Percentiles rank a stretch among this genome's conserved stretches.
Evolutionary conservation across 2,329 filamentous ascomycete genomes (phyloP).

Genomic region (Bertia moriformis): DNA sequence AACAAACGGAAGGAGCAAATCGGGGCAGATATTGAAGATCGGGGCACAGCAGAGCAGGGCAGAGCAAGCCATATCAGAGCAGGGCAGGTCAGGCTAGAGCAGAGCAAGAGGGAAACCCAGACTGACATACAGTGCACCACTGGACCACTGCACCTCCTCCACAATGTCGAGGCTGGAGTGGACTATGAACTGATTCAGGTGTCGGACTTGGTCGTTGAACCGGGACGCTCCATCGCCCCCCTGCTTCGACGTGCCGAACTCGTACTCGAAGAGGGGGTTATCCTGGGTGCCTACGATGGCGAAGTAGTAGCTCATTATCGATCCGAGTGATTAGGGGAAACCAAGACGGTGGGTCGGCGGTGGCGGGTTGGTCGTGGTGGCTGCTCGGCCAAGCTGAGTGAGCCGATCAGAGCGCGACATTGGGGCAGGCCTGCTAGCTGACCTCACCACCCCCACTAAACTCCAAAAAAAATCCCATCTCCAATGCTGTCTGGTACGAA

Average conservation of each 20-base stretch:
- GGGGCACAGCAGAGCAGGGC: not conserved
- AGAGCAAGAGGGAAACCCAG: slow-evolving; percentile 3
- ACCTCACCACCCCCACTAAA: no score
- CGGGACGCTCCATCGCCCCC: slow-evolving; percentile 84
- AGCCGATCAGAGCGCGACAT: no score
- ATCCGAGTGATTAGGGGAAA: no score
- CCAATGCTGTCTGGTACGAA: no score
- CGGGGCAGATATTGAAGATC: slow-evolving; percentile 5
- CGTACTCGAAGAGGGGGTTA: slow-evolving; percentile 89
- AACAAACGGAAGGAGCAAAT: not conserved
- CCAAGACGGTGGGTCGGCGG: no score
- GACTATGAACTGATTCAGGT: slow-evolving; percentile 95
- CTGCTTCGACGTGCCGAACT: slow-evolving; percentile 91
- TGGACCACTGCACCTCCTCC: slow-evolving; percentile 91
- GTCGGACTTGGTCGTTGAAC: slow-evolving; percentile 75
- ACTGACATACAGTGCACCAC: slow-evolving; percentile 65
- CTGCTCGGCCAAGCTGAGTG: no score
- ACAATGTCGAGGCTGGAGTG: slow-evolving; percentile 89
- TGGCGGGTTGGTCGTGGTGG: not conserved
- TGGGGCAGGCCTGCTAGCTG: no score
- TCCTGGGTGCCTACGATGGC: slow-evolving; percentile 90
- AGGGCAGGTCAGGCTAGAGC: not conserved
- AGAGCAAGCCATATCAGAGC: not conserved
- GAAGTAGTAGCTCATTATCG: slow-evolving; percentile 95
- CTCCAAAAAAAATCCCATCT: no score